phyloP scores from a whole-genome alignment of 163 green algal genomes.

The Scenedesmus sp. region DNA sequence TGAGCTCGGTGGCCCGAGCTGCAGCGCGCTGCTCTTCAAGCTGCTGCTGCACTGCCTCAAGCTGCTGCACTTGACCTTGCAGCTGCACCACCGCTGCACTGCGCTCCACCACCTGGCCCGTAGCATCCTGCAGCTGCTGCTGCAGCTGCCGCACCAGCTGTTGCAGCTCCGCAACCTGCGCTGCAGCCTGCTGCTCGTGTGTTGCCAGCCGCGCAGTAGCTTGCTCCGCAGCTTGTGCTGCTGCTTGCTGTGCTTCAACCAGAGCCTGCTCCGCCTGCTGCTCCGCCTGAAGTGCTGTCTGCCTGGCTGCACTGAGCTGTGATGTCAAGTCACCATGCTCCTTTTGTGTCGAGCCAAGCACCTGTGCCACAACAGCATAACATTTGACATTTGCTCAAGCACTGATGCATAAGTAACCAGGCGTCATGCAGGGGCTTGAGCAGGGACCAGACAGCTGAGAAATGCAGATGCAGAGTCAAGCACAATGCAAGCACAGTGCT shows the following conservation, averaged over 20 bases:
- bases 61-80: not conserved
- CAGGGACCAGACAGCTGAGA: not conserved
- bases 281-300: not conserved
- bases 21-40: constrained; percentile 23
- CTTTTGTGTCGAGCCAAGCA: not conserved
- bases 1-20: not conserved
- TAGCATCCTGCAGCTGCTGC: constrained; percentile 15
- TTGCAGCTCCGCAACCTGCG: not conserved
- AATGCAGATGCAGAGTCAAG: not conserved
- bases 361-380: not conserved
- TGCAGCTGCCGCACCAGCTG: constrained; percentile 24
- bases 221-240: not conserved
- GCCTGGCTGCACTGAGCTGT: constrained; percentile 6
- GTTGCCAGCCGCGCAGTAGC: not conserved
- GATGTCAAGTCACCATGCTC: constrained; percentile 17
- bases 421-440: not conserved
- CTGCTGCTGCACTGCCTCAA: not conserved
- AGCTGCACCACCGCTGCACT: not conserved
- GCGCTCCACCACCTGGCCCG: not conserved
- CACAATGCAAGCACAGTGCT: too few species aligned
- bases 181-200: not conserved
- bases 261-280: constrained; percentile 16
- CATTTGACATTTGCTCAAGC: too few species aligned
- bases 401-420: too few species aligned
- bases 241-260: not conserved